These are phyloP conservation scores for Thelonectria rubi DNA, from an alignment of 2,329 filamentous ascomycete species.

Conservation along the genomic window DNA sequence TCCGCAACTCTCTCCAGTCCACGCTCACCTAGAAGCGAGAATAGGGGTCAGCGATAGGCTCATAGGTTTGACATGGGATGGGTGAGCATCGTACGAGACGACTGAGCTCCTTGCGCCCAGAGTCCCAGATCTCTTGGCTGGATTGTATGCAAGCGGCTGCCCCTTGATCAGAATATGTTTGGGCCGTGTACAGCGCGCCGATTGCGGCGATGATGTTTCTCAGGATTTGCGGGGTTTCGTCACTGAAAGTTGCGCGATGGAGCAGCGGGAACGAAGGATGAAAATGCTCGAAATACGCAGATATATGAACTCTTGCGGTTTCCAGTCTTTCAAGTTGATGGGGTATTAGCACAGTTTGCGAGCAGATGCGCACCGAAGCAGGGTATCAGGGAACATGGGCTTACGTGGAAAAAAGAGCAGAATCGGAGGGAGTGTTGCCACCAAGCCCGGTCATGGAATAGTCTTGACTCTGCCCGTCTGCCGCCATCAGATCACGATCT, in stretches of 20 bases:
- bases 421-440: neutral
- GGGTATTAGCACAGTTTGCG: too few relatives aligned
- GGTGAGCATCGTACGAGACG: constrained; percentile 1
- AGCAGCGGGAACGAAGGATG: constrained; percentile 38
- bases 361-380: neutral
- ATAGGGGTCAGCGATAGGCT: neutral
- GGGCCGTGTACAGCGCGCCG: constrained; percentile 32
- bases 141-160: constrained; percentile 6
- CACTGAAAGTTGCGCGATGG: constrained; percentile 30
- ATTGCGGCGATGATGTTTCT: constrained; percentile 32
- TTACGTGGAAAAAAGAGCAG: neutral
- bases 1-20: constrained; percentile 36
- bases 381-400: neutral
- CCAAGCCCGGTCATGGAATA: neutral
- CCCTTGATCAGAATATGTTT: constrained; percentile 19
- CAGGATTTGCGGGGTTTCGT: constrained; percentile 15
- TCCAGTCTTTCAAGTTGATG: neutral
- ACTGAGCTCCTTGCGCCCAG: constrained; percentile 24
- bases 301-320: constrained; percentile 8
- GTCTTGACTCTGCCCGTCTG: neutral
- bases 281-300: constrained; percentile 37
- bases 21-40: constrained; percentile 32
- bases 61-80: neutral
- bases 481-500: too few relatives aligned
- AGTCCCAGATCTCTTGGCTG: constrained; percentile 34